Conservation (phyloP, 2,329 filamentous ascomycete species). For the Trichoderma breve region DNA sequence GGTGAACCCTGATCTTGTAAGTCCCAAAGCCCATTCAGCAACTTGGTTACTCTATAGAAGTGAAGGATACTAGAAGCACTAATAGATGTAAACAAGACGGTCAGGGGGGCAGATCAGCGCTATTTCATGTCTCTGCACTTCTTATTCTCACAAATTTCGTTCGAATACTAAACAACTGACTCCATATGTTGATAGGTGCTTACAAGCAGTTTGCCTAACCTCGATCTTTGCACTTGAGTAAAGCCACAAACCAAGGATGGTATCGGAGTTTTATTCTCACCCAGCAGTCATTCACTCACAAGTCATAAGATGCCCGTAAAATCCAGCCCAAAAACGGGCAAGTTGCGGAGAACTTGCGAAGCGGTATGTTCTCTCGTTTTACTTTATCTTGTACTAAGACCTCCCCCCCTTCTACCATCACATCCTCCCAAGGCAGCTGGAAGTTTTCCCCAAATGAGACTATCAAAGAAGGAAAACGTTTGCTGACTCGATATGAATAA, state of each 20-base stretch:
- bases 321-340: background rate
- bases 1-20: background rate
- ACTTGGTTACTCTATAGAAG: background rate
- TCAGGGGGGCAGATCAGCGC: background rate
- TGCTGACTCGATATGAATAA: background rate
- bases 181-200: background rate
- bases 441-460: no score
- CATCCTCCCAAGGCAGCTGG: no score
- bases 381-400: fast-evolving
- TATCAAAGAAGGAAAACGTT: background rate
- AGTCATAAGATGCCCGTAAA: background rate
- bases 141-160: background rate
- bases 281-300: background rate
- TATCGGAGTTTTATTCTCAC: background rate
- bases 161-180: background rate
- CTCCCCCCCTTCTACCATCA: no score
- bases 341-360: background rate
- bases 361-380: background rate
- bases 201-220: background rate
- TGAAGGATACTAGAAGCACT: background rate
- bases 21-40: background rate
- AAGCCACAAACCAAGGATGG: background rate
- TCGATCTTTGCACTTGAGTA: background rate
- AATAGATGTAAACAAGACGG: no score
- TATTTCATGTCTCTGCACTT: background rate